Percentiles rank a stretch among this genome's conserved stretches.
phyloP scores from a whole-genome alignment of 495 filamentous ascomycete genomes.

The Penicillium psychrofluorescens region DNA sequence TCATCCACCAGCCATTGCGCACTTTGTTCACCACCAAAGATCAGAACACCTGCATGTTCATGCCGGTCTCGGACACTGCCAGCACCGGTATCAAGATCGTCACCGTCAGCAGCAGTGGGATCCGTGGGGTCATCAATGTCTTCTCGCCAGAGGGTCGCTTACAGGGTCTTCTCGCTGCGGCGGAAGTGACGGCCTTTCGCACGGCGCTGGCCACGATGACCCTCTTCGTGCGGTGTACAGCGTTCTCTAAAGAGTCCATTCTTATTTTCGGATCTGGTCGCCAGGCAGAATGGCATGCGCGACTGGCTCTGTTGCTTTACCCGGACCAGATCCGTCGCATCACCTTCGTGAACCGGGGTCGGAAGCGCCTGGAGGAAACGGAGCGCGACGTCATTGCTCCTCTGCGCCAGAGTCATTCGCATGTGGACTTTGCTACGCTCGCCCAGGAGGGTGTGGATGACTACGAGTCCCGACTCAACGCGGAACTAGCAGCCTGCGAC shows the following conservation, averaged over 20 bases:
- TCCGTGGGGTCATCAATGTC: constrained; percentile 70
- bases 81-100: constrained; percentile 59
- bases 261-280: constrained; percentile 80
- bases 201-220: constrained; percentile 81
- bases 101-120: constrained; percentile 32
- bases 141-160: constrained; percentile 61
- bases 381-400: constrained; percentile 18
- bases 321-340: constrained; percentile 59
- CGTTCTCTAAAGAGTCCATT: constrained; percentile 50
- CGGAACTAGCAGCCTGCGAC: constrained; percentile 40
- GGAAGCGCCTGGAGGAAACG: constrained; percentile 35
- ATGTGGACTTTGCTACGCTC: constrained; percentile 14
- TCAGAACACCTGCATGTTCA: constrained; percentile 73
- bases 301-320: constrained; percentile 64
- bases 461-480: constrained; percentile 18
- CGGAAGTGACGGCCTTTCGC: constrained; percentile 85
- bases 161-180: constrained; percentile 73
- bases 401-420: constrained; percentile 18
- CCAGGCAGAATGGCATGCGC: constrained; percentile 90
- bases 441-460: constrained; percentile 22
- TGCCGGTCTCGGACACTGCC: constrained; percentile 65
- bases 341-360: constrained; percentile 68
- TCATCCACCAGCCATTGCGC: constrained; percentile 68
- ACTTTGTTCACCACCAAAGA: constrained; percentile 61
- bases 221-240: constrained; percentile 52